Conservation (phyloP, 805 yeast species). For the Starmerella vaccinii region DNA sequence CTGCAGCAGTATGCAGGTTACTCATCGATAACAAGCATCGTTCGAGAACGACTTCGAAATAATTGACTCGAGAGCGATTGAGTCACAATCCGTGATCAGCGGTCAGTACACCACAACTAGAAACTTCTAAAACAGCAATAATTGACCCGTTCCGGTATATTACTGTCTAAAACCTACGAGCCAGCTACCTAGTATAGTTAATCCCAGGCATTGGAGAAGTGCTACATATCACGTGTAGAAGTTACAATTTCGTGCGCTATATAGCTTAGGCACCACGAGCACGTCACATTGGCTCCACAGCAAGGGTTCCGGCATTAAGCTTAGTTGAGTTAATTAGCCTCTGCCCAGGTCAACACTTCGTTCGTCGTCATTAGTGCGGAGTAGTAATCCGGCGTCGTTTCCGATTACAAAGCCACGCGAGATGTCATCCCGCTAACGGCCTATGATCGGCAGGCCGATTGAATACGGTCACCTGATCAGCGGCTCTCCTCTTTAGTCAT, state of each 20-base stretch:
- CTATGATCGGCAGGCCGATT: not conserved
- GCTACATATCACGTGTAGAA: not conserved
- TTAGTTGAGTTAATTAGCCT: too few species aligned
- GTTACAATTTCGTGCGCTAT: too few species aligned
- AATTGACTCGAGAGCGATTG: not conserved
- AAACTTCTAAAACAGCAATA: too few species aligned
- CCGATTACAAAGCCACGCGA: not conserved
- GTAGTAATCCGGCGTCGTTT: not conserved
- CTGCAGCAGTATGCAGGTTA: slow-evolving; percentile 5
- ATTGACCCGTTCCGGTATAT: too few species aligned
- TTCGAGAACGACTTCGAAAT: slow-evolving; percentile 1
- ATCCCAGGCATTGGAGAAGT: too few species aligned
- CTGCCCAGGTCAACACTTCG: too few species aligned
- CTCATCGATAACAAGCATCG: slow-evolving; percentile 5
- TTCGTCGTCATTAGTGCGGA: too few species aligned
- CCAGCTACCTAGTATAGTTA: too few species aligned
- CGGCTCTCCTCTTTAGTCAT: slow-evolving; percentile 3
- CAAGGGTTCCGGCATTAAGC: too few species aligned
- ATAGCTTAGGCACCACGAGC: too few species aligned
- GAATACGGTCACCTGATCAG: not conserved
- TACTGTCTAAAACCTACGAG: too few species aligned
- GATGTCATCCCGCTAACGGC: not conserved
- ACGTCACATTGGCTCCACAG: too few species aligned
- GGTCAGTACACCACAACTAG: not conserved
- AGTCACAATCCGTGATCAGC: not conserved